Percentiles rank a stretch among this genome's conserved stretches.
Evolutionary conservation across 805 yeast species (phyloP).

Genomic region (Schwanniomyces occidentalis): DNA sequence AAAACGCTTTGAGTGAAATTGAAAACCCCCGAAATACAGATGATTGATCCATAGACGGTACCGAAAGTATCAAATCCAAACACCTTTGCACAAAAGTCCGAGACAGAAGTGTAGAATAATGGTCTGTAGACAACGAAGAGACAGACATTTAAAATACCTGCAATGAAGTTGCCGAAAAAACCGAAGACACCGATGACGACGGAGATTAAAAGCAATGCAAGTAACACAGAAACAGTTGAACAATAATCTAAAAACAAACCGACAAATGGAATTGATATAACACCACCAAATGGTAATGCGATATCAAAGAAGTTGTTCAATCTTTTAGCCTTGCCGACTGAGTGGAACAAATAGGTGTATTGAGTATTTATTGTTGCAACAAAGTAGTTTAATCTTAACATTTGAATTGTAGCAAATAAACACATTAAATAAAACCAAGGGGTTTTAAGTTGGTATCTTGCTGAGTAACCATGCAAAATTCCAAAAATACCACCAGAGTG

Average conservation of each 20-base stretch:
- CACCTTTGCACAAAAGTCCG: conserved; percentile 62
- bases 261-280: conserved; percentile 53
- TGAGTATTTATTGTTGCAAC: conserved; percentile 61
- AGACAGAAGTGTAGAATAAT: conserved; percentile 56
- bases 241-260: conserved; percentile 52
- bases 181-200: conserved; percentile 50
- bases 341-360: conserved; percentile 46
- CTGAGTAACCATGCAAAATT: conserved; percentile 52
- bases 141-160: conserved; percentile 47
- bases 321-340: conserved; percentile 34
- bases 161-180: conserved; percentile 37
- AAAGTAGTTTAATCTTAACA: conserved; percentile 58
- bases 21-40: conserved; percentile 52
- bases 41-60: conserved; percentile 56
- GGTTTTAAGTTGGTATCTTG: conserved; percentile 48
- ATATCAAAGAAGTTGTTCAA: conserved; percentile 52
- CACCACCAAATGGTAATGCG: conserved; percentile 58
- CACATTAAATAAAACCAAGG: conserved; percentile 55
- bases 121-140: conserved; percentile 57
- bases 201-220: conserved; percentile 40
- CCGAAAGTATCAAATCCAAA: conserved; percentile 65
- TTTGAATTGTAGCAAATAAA: conserved; percentile 52
- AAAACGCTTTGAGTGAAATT: conserved; percentile 49
- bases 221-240: conserved; percentile 47
- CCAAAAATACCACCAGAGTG: conserved; percentile 52